Evolutionary conservation across 768 basidiomycete genomes (phyloP), one percentile per base, ranked within the genome.

Genomic region (Amanita exitialis): DNA sequence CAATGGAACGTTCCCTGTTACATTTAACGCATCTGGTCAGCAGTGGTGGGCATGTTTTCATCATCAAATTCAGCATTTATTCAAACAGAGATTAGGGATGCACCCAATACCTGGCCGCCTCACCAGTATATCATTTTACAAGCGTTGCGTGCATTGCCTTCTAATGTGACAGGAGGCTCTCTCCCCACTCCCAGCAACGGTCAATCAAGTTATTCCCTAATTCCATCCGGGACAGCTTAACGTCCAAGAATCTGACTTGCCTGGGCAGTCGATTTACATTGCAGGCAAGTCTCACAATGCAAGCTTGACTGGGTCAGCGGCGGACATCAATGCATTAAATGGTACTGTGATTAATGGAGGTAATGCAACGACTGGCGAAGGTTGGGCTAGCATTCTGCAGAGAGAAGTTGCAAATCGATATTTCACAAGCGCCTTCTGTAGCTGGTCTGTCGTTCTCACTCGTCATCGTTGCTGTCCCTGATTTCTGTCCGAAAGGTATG

Each of bases 31-130:
- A 53, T 83, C 82, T 0, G 90, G 90, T 9, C 70, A 82, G 55
- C 89, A 95, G 69, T 95, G 92, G 90, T 83, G 53, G 35, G 66
- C 57, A 6, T 18, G 25, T 10, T 21, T 51, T 27, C 10, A 23
- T 4, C 15, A 50, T 12, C n/a, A 13, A n/a, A 41, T n/a, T 13
- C 23, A 4, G 41, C 5, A 18, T 9, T 21, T 5, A 37, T 28
- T 54, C 32, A 10, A 12, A 10, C 37, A 32, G 10, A 16, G 44
- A 32, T 15, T 46, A 86, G 83, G 86, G 87, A 90, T 60, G 78
- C 83, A 21, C 90, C 91, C n/a, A 92, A 92, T 59, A 65, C 83
- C 1, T 96, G 90, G 91, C 88, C 89, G 15, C 85, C 87, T 7
- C 86, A 90, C 58, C 86, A 86, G 55, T 83, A 90, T 64, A 87